A percentile compares a stretch with the other conserved stretches of the same genome.
Conservation (phyloP, 345 rosid genomes). For the Bretschneidera sinensis region DNA sequence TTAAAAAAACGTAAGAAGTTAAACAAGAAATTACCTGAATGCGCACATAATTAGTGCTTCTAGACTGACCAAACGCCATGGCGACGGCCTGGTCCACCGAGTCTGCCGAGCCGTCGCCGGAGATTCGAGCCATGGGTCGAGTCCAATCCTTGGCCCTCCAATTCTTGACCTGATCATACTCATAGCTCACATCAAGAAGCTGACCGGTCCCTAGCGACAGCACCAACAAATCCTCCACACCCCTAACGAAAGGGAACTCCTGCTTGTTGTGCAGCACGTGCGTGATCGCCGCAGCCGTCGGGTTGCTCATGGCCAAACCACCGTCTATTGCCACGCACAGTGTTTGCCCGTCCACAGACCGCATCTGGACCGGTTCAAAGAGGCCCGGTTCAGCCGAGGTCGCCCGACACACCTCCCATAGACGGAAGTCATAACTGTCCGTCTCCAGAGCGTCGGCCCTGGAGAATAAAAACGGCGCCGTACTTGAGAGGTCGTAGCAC, state of each 20-base stretch:
- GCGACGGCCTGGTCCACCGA: constrained; percentile 92
- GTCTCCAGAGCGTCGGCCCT: constrained; percentile 95
- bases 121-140: constrained; percentile 77
- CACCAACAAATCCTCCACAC: constrained; percentile 90
- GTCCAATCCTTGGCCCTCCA: constrained; percentile 94
- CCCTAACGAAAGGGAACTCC: constrained; percentile 94
- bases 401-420: constrained; percentile 90
- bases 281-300: constrained; percentile 90
- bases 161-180: constrained; percentile 60
- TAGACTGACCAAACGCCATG: constrained; percentile 81
- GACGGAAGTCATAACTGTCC: constrained; percentile 73
- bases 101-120: constrained; percentile 81
- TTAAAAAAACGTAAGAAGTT: too few relatives aligned
- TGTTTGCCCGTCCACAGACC: constrained; percentile 71
- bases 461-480: constrained; percentile 90
- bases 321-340: constrained; percentile 85
- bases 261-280: constrained; percentile 96
- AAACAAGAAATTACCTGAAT: constrained; percentile 65
- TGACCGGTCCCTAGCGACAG: constrained; percentile 82
- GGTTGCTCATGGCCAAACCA: constrained; percentile 81
- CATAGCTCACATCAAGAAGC: constrained; percentile 61
- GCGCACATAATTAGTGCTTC: constrained; percentile 72
- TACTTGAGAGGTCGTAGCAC: constrained; percentile 80
- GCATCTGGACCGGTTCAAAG: constrained; percentile 63
- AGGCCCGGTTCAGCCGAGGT: constrained; percentile 88